Evolutionary conservation across 176 grass and related monocot genomes (phyloP), one percentile per base, ranked within the genome.

Genomic region (Bolboschoenus planiculmis): DNA sequence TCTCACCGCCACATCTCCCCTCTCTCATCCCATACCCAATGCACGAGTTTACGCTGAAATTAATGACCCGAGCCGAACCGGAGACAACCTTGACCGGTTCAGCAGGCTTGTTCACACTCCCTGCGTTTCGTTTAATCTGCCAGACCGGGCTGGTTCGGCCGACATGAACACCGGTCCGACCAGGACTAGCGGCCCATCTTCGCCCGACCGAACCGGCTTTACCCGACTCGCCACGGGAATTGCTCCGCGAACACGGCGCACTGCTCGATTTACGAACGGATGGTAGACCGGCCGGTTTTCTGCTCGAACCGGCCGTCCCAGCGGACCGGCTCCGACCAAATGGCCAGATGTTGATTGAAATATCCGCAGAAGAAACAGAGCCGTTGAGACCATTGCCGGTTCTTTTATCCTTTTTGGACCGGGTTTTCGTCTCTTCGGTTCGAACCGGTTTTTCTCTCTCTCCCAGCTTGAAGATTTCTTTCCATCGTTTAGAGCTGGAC

Each of bases 291-390:
- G 61, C 13, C 64, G 27, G 84, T 34, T 37, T 86, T 79, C 6
- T 73, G 15, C 63, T 46, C 50, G 84, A 85, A 9, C 79, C 74
- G 59, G 79, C 79, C 27, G 84, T 88, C 13, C 90, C 90, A 16
- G 94, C 94, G 26, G 94, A 97, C 37, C 89, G 87, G 81, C 94
- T 93, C 56, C 91, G 78, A 4, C 89, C 88, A 83, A 97, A 97
- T 0, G 94, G 94, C 94, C 91, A 97, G 61, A 97, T 97, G 85
- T 93, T 93, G 50, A 97, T 97, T 78, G 90, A 91, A 13, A 97
- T 88, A 86, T 97, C 94, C 1, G 75, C 53, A 44, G 62, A 66
- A n/a, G 57, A 43, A 33, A 63, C 60, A 7, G 85, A 87, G 11
- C 81, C 6, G 23, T 43, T 18, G 0, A 73, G 31, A 57, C 16